These are phyloP conservation scores for Funneliformis caledonium DNA, from an alignment of 371 early-diverging fungal species.

Conservation along the genomic window DNA sequence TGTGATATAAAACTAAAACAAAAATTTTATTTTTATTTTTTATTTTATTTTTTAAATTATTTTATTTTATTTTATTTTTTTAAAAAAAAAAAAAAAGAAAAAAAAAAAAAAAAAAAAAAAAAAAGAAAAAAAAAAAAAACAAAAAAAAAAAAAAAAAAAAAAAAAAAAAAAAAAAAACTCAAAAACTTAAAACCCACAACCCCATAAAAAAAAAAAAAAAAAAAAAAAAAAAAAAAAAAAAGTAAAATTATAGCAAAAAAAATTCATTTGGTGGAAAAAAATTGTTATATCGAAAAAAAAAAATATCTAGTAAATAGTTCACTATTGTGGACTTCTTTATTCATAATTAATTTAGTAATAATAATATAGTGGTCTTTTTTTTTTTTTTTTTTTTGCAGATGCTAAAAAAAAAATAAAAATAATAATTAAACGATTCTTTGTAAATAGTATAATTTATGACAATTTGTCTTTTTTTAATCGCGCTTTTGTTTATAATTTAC, in stretches of 20 bases:
- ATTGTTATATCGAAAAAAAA: neutral
- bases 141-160: too few relatives aligned
- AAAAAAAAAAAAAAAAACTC: too few relatives aligned
- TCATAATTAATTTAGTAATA: neutral
- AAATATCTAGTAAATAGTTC: neutral
- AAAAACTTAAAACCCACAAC: too few relatives aligned
- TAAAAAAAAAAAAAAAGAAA: too few relatives aligned
- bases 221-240: too few relatives aligned
- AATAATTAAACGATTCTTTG: neutral
- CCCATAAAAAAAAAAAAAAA: too few relatives aligned
- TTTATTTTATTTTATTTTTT: too few relatives aligned
- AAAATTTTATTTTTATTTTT: too few relatives aligned
- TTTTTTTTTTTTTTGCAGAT: neutral
- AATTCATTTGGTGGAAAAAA: neutral
- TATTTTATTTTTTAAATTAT: too few relatives aligned
- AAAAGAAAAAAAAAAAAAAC: too few relatives aligned
- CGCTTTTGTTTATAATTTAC: neutral
- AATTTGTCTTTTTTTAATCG: neutral
- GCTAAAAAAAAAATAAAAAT: neutral
- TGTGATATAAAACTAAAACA: too few relatives aligned
- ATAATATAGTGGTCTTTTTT: neutral
- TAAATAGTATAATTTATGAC: neutral
- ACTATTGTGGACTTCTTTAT: neutral
- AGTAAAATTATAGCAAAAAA: neutral
- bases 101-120: too few relatives aligned